Evolutionary conservation across 176 grass and related monocot genomes (phyloP), one percentile per base, ranked within the genome.

Genomic region (Raddia distichophylla): DNA sequence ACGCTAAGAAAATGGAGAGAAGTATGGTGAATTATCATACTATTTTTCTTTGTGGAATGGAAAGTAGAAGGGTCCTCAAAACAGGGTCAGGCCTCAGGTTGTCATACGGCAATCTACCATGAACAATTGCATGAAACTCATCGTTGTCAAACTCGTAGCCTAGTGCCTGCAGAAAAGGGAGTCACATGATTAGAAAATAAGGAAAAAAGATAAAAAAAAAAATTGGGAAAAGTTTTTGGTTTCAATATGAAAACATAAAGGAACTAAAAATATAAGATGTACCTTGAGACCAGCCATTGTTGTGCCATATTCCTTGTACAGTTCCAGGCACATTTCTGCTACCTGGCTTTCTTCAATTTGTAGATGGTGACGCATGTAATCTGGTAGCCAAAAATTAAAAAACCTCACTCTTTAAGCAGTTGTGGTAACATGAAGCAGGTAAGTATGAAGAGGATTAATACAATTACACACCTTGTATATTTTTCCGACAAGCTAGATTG

Each of bases 251-350:
- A 53, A 48, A 51, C 45, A 17, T 14, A 45, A 13, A 48, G 11
- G n/a, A 16, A 72, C 42, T 52, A 10, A 43, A 47, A 6, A 75
- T 10, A 50, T 43, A 55, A 54, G 11, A 19, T 57, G 7, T 60
- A 90, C 93, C 87, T 95, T 95, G 53, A 95, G 85, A 73, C 87
- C 93, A 60, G 87, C 87, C 93, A 95, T 93, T 67, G 93, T 93
- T 6, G 85, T 95, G 68, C 90, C 93, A 88, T 88, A 88, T 73
- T 95, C 93, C 66, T 81, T 95, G 47, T 95, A 95, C 33, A 93
- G 71, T 47, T 90, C 79, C 47, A 93, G 71, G 71, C 90, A 93
- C 90, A 90, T 90, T 42, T 90, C 81, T 78, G 87, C 84, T 55
- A 95, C 79, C 49, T 86, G 81, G 42, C 75, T 78, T 86, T 92